Evolutionary conservation across 2,329 filamentous ascomycete genomes (phyloP), one percentile per base, ranked within the genome.

Genomic region (Beauveria scarabaeidicola): DNA sequence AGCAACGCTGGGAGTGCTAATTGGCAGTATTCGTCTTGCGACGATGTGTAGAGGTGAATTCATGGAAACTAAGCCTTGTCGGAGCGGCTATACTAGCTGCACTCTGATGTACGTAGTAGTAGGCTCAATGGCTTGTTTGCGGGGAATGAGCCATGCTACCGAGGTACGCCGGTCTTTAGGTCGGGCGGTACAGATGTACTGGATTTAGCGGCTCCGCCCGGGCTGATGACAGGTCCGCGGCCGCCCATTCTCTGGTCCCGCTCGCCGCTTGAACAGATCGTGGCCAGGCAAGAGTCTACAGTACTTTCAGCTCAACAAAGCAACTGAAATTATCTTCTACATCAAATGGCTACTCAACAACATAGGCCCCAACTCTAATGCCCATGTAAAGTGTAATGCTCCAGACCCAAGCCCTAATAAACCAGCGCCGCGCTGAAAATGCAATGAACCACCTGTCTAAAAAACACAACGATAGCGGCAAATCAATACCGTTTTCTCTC

Each of bases 401-500:
- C n/a, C 2, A 36, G 32, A 21, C n/a, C 36, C 36, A 51, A 21
- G 32, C 21, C 58, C 40, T 17, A 36, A n/a, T 17, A 36, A n/a
- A 60, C 38, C 46, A 13, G 11, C 52, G 52, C 58, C 58, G 10
- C 57, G 57, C 57, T 59, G n/a, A 47, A 36, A 56, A 36, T 48
- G 43, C 53, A 56, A 48, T 11, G 25, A 43, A 51, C 43, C 8
- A 38, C 13, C n/a, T 36, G 19, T 48, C 17, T 48, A 58, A 52
- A 7, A 56, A 58, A 41, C 21, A 52, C 4, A 19, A 27, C 8
- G n/a, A 13, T 23, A 15, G 48, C 53, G 29, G 23, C 38, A 52
- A 10, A 51, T 71, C 58, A 72, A 62, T 69, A 74, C 32, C 81
- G 70, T 69, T 82, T 85, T 65, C 82, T 76, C 68, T 81, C 78